Conservation (phyloP, 495 filamentous ascomycete genomes). For the Viridothelium virens region DNA sequence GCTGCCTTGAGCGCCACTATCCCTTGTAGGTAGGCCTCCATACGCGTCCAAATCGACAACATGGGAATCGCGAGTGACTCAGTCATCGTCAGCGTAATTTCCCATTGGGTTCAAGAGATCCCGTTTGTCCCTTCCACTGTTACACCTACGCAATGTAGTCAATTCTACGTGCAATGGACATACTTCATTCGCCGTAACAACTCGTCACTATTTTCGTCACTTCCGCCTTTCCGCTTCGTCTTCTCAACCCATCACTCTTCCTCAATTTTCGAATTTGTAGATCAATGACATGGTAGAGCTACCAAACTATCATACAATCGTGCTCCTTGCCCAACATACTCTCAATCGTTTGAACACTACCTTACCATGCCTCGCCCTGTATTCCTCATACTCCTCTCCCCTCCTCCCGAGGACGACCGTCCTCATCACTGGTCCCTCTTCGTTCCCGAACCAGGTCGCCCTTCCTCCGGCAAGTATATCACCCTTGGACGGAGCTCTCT, state of each 20-base stretch:
- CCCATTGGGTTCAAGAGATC: neutral
- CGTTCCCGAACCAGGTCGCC: neutral
- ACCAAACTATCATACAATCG: too few relatives aligned
- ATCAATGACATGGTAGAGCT: neutral
- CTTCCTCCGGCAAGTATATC: neutral
- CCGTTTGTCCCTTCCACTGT: neutral
- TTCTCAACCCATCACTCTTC: neutral
- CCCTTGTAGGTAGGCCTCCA: neutral
- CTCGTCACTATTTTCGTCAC: neutral
- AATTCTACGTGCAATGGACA: neutral
- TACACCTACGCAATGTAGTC: neutral
- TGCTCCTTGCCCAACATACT: too few relatives aligned
- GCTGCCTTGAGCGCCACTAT: neutral
- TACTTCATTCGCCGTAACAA: neutral
- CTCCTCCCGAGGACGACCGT: neutral
- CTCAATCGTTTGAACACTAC: neutral
- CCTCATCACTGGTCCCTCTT: slow-evolving; percentile 9
- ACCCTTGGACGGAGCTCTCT: slow-evolving; percentile 2
- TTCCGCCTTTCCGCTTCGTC: neutral
- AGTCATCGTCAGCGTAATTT: neutral
- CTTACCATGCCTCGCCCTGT: neutral
- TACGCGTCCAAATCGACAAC: neutral
- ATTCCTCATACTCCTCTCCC: slow-evolving; percentile 4
- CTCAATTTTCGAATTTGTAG: neutral
- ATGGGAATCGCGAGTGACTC: neutral